A percentile compares a stretch with the other conserved stretches of the same genome.
Evolutionary conservation across 2,329 filamentous ascomycete species (phyloP).

Genomic region (Colletotrichum caudatum): DNA sequence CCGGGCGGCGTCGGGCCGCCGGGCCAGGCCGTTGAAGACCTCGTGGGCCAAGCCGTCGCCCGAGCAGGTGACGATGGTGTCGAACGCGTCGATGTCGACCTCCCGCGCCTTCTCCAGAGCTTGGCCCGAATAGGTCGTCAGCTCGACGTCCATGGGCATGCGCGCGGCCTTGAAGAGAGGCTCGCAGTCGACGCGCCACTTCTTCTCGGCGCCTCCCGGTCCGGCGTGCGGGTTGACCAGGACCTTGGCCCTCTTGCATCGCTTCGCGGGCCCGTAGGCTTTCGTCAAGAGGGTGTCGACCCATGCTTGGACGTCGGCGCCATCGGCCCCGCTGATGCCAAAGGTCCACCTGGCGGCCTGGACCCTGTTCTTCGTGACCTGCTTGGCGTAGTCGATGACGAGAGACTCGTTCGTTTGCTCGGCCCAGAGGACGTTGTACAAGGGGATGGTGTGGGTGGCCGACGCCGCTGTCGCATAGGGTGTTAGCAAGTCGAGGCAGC

Average conservation of each 20-base stretch:
- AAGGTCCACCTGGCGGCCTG: conserved; percentile 73
- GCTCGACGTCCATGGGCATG: conserved; percentile 79
- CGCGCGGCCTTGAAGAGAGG: conserved; percentile 86
- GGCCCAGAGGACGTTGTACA: conserved; percentile 88
- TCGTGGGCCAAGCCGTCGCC: conserved; percentile 94
- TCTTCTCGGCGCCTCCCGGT: conserved; percentile 78
- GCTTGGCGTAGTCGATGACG: conserved; percentile 78
- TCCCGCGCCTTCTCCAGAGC: conserved; percentile 81
- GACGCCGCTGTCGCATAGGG: conserved; percentile 12
- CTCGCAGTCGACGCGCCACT: conserved; percentile 80
- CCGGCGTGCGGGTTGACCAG: conserved; percentile 93
- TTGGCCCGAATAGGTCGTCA: conserved; percentile 79
- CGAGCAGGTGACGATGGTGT: conserved; percentile 89
- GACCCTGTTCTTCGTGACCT: conserved; percentile 69
- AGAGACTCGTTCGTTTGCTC: conserved; percentile 71
- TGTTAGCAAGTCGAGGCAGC: conserved; percentile 14
- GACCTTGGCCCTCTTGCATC: conserved; percentile 83
- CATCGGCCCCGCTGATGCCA: conserved; percentile 48
- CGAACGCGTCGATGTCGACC: conserved; percentile 82
- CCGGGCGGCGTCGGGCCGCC: conserved; percentile 77
- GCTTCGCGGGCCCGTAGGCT: conserved; percentile 77
- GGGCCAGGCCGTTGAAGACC: conserved; percentile 91
- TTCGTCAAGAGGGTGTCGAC: conserved; percentile 72
- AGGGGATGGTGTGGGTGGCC: conserved; percentile 66
- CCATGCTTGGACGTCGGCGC: conserved; percentile 70